Percentiles rank a stretch among this genome's conserved stretches.
Conservation (phyloP, 2,329 filamentous ascomycete species). For the Neobulgaria alba region DNA sequence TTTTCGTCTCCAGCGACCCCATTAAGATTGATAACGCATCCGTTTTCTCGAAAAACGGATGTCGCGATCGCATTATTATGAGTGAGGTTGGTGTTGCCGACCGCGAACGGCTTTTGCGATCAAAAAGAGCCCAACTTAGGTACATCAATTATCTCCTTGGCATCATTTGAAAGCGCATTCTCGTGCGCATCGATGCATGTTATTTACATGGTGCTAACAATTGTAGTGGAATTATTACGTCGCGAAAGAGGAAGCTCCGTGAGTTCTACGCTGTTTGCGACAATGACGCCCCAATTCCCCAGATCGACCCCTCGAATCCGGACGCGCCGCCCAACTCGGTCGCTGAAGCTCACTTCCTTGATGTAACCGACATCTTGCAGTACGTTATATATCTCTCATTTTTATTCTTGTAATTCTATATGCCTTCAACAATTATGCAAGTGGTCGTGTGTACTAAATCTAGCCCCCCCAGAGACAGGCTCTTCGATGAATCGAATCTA, state of each 20-base stretch:
- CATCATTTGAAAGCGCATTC: constrained; percentile 18
- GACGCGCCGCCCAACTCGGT: constrained; percentile 46
- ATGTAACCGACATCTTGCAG: constrained; percentile 50
- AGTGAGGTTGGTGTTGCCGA: constrained; percentile 61
- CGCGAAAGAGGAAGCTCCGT: constrained; percentile 84
- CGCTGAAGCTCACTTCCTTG: constrained; percentile 47
- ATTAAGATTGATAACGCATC: constrained; percentile 37
- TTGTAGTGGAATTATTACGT: constrained; percentile 62
- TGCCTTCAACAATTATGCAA: constrained; percentile 8
- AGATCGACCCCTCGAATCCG: constrained; percentile 46
- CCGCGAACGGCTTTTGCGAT: constrained; percentile 54
- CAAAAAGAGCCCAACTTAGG: constrained; percentile 54
- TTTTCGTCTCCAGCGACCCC: constrained; percentile 28
- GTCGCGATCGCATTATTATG: constrained; percentile 61
- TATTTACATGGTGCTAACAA: constrained; percentile 23
- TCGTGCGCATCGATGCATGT: constrained; percentile 18
- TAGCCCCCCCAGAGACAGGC: constrained; percentile 33
- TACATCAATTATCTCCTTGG: constrained; percentile 32
- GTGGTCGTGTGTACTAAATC: constrained; percentile 23
- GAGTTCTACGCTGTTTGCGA: constrained; percentile 79
- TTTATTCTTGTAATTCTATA: constrained; percentile 11
- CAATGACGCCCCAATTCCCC: constrained; percentile 49
- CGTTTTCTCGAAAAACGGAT: constrained; percentile 60
- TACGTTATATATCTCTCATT: constrained; percentile 35
- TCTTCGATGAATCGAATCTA: constrained; percentile 44